These are phyloP conservation scores for Talaromyces albobiverticillius DNA, from an alignment of 2,329 filamentous ascomycete species.

Conservation along the genomic window DNA sequence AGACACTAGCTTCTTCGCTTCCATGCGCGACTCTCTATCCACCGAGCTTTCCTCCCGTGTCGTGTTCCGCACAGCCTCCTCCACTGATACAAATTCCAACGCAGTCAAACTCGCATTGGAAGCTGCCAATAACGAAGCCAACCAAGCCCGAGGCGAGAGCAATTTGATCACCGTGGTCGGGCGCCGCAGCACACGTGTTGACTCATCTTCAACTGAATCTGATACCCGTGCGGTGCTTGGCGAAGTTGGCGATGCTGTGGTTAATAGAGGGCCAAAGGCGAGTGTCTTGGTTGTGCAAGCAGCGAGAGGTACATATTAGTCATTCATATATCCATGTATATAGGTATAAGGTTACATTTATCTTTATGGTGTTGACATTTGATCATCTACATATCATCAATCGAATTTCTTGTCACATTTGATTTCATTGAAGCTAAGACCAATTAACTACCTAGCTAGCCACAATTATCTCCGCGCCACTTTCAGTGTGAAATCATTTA, in stretches of 20 bases:
- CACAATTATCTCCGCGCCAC: neutral
- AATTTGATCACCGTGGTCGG: conserved; percentile 71
- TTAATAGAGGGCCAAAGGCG: conserved; percentile 58
- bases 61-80: conserved; percentile 47
- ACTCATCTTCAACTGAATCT: conserved; percentile 6
- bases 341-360: no score
- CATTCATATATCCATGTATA: neutral
- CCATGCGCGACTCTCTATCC: conserved; percentile 56
- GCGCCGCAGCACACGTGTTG: conserved; percentile 32
- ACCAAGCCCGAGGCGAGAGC: conserved; percentile 60
- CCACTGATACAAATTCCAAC: conserved; percentile 25
- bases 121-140: conserved; percentile 58
- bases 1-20: conserved; percentile 56
- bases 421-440: no score
- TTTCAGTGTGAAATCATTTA: neutral
- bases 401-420: no score
- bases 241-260: conserved; percentile 36
- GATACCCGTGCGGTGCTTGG: conserved; percentile 32
- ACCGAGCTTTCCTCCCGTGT: conserved; percentile 52
- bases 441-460: no score
- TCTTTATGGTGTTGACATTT: no score
- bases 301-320: neutral
- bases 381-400: neutral
- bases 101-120: conserved; percentile 45
- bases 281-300: conserved; percentile 72